Evolutionary conservation across 805 yeast species (phyloP), one percentile per base, ranked within the genome.

Genomic region (Candida verbasci): DNA sequence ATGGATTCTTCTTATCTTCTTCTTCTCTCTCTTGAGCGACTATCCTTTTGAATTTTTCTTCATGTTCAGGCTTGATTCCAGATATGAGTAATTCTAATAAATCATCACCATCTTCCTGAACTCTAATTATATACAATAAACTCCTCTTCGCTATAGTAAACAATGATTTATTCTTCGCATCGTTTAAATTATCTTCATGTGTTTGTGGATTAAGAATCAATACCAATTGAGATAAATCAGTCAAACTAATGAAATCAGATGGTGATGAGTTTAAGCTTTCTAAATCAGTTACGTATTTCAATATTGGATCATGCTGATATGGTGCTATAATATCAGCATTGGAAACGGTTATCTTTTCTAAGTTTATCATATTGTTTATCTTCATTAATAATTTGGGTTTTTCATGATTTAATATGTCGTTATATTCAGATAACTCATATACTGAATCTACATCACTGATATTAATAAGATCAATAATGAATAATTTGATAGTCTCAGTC

Each of bases 141-240:
- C 88, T 82, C 43, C 95, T 68, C 55, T 91, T 91, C 0, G 84
- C 87, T 51, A 86, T 88, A 36, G 86, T 72, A 49, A 82, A 65
- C 21, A 86, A 59, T 5, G 82, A 64, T 35, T 73, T 74, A 25
- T 72, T 58, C 49, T 78, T 80, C 1, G 79, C 72, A 35, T 82
- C 86, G 5, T 66, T 66, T 15, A 70, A 47, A 6, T 72, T 63
- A 17, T 63, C 68, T 34, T 72, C 70, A 42, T 66, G 66, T 1
- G 72, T 58, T 4, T 68, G 56, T 3, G 75, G 74, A 52, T 81
- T 80, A 44, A 86, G 62, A 36, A 70, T 75, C 35, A 86, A 62
- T 3, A 78, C 76, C 29, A 78, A 58, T 30, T 56, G 65, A 0
- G 78, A 74, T 39, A 74, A 59, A 23, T 77, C 73, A 15, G 80